Conservation (phyloP, 805 yeast genomes). For the Ogataea parapolymorpha region DNA sequence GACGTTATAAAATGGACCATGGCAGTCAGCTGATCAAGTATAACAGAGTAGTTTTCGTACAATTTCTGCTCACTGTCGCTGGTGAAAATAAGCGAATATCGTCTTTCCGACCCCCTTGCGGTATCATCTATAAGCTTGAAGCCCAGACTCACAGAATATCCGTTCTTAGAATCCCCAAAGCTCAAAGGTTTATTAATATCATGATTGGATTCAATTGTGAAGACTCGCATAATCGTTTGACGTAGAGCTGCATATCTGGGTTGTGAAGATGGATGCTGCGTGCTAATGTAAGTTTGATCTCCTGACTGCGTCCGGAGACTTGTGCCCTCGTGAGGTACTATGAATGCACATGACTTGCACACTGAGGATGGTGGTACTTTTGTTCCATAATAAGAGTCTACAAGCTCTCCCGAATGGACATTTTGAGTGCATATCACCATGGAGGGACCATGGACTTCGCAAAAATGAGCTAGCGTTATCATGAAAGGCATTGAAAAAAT, state of each 20-base stretch:
- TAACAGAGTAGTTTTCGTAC: conserved; percentile 52
- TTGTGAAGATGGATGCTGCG: conserved; percentile 59
- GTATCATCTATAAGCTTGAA: conserved; percentile 61
- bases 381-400: conserved; percentile 36
- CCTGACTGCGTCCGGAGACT: conserved; percentile 32
- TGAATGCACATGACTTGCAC: conserved; percentile 60
- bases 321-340: conserved; percentile 40
- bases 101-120: conserved; percentile 73
- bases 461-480: conserved; percentile 65
- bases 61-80: conserved; percentile 52
- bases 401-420: conserved; percentile 16
- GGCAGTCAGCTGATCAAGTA: conserved; percentile 38
- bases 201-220: conserved; percentile 62
- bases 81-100: conserved; percentile 58
- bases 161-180: conserved; percentile 60
- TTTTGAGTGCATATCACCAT: conserved; percentile 61
- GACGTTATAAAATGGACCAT: conserved; percentile 40
- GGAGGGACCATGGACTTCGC: conserved; percentile 76
- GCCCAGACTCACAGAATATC: conserved; percentile 55
- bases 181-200: conserved; percentile 60
- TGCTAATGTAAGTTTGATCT: conserved; percentile 40
- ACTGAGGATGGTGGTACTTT: conserved; percentile 35
- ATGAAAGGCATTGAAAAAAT: conserved; percentile 36
- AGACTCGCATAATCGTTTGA: conserved; percentile 57
- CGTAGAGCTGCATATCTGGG: conserved; percentile 51